Conservation (phyloP, 306 rosid species). For the Vigna hirtella region DNA sequence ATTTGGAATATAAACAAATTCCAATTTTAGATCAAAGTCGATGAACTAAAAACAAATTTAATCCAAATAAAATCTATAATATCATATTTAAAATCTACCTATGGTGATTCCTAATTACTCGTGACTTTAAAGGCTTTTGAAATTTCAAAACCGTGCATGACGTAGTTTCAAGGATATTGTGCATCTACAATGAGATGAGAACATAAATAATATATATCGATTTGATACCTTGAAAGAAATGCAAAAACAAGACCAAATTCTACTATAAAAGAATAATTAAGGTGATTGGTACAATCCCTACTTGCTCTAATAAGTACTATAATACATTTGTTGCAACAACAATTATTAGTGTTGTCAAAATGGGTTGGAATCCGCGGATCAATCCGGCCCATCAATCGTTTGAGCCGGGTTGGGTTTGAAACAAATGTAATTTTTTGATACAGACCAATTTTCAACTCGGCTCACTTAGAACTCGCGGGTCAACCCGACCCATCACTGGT, state of each 20-base stretch:
- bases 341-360: too few species aligned
- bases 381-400: too few species aligned
- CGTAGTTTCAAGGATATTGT: too few species aligned
- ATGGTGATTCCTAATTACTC: background rate
- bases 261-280: background rate
- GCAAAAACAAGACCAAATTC: background rate
- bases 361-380: too few species aligned
- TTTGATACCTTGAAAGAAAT: background rate
- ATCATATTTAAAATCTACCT: background rate
- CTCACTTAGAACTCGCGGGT: too few species aligned
- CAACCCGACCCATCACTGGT: too few species aligned
- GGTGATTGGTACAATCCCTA: background rate
- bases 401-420: too few species aligned
- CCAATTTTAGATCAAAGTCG: too few species aligned
- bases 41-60: too few species aligned
- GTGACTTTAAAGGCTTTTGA: background rate
- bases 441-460: too few species aligned
- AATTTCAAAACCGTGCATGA: background rate
- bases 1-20: too few species aligned
- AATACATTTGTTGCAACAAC: slow-evolving; percentile 20
- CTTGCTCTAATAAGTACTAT: background rate
- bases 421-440: too few species aligned
- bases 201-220: background rate
- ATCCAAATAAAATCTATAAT: background rate
- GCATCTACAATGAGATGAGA: background rate